phyloP scores from a whole-genome alignment of 2,329 filamentous ascomycete species.

The Albophoma yamanashiensis region DNA sequence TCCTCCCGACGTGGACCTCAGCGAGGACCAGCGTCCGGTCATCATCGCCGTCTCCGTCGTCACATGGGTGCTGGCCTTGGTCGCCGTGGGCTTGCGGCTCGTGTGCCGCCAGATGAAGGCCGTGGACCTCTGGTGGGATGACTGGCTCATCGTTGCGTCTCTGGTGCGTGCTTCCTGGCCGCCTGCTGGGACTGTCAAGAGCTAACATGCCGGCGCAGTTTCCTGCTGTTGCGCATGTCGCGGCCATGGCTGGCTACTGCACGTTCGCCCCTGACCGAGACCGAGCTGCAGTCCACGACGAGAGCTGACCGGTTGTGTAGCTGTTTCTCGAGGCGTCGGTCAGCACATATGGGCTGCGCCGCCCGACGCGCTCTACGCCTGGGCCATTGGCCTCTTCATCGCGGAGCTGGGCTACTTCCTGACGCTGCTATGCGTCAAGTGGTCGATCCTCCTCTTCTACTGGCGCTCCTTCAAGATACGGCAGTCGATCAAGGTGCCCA shows the following conservation, averaged over 20 bases:
- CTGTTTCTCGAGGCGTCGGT: constrained; percentile 9
- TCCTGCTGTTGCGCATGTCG: constrained; percentile 6
- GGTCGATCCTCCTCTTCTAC: constrained; percentile 14
- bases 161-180: constrained; percentile 7
- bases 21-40: constrained; percentile 6
- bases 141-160: constrained; percentile 12
- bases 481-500: constrained; percentile 8
- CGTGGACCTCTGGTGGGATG: constrained; percentile 11
- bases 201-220: background rate
- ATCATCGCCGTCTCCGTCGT: constrained; percentile 8
- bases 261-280: constrained; percentile 1
- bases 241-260: constrained; percentile 8
- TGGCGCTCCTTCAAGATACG: constrained; percentile 13
- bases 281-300: background rate
- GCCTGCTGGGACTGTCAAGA: too few relatives aligned
- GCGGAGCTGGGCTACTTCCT: constrained; percentile 11
- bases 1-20: constrained; percentile 10
- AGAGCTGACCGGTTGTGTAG: constrained; percentile 1
- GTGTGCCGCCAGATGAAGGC: constrained; percentile 8
- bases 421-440: constrained; percentile 10
- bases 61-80: constrained; percentile 8
- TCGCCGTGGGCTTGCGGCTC: constrained; percentile 9
- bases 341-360: constrained; percentile 12
- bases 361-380: constrained; percentile 8
- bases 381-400: constrained; percentile 11